Conservation (phyloP, 352 stramenopile genomes). For the Halophytophthora batemanensis region DNA sequence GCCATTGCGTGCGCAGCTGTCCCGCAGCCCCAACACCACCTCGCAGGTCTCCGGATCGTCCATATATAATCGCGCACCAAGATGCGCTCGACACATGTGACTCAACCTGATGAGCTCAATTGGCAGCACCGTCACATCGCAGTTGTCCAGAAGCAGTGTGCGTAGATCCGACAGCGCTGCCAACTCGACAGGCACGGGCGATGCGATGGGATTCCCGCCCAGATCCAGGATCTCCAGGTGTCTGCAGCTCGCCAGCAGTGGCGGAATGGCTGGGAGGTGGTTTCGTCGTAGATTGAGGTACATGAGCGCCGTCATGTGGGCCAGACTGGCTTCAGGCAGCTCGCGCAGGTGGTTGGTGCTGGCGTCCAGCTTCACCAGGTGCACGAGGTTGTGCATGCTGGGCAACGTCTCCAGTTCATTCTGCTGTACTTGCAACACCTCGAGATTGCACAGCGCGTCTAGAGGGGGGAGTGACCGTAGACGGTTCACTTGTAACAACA, state of each 20-base stretch:
- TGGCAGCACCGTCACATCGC: slow-evolving; percentile 45
- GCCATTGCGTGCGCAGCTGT: slow-evolving; percentile 47
- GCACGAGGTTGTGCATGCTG: slow-evolving; percentile 55
- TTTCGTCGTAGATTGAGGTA: slow-evolving; percentile 73
- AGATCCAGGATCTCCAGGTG: slow-evolving; percentile 71
- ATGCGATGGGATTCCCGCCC: slow-evolving; percentile 52
- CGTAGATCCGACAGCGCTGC: slow-evolving; percentile 47
- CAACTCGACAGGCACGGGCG: slow-evolving; percentile 40
- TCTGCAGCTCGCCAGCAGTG: slow-evolving; percentile 40
- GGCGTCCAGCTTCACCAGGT: slow-evolving; percentile 75
- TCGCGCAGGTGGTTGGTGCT: slow-evolving; percentile 63
- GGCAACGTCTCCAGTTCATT: slow-evolving; percentile 61
- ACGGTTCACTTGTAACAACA: slow-evolving; percentile 63
- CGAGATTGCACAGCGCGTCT: slow-evolving; percentile 50
- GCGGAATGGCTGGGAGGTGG: slow-evolving; percentile 40
- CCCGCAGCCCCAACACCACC: slow-evolving; percentile 49
- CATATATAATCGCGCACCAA: slow-evolving; percentile 52
- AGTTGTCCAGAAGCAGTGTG: slow-evolving; percentile 63
- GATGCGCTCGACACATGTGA: slow-evolving; percentile 49
- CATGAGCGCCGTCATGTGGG: slow-evolving; percentile 53
- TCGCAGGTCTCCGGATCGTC: slow-evolving; percentile 70
- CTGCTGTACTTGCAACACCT: slow-evolving; percentile 57
- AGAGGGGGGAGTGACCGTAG: slow-evolving; percentile 39
- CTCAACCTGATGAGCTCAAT: slow-evolving; percentile 60
- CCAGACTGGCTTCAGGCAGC: slow-evolving; percentile 39